These are phyloP conservation scores for Fusarium camptoceras DNA, from an alignment of 2,329 filamentous ascomycete genomes.

Conservation along the genomic window DNA sequence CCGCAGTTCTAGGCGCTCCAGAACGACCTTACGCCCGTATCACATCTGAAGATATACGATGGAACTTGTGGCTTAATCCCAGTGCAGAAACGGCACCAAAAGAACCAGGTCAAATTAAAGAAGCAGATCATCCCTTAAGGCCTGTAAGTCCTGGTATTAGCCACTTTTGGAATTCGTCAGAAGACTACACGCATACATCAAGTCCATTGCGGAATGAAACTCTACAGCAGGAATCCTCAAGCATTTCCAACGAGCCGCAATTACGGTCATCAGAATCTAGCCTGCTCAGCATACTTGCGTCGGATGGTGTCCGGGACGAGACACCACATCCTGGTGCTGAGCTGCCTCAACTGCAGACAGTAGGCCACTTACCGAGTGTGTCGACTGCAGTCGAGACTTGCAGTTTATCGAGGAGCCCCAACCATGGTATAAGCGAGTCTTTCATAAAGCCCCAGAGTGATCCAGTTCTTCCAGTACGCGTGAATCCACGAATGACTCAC, in stretches of 20 bases:
- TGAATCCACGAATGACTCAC: slow-evolving; percentile 2
- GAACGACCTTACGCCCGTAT: neutral
- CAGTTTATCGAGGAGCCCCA: neutral
- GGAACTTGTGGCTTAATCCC: slow-evolving; percentile 41
- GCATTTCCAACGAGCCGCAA: neutral
- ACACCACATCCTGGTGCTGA: neutral
- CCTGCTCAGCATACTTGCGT: neutral
- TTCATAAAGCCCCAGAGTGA: slow-evolving; percentile 1
- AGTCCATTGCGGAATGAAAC: neutral
- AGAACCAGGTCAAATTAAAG: neutral
- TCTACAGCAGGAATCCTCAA: neutral
- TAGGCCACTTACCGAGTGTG: neutral
- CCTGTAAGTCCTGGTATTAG: slow-evolving; percentile 36
- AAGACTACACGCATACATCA: slow-evolving; percentile 6
- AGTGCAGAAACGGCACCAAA: neutral
- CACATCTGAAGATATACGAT: slow-evolving; percentile 36
- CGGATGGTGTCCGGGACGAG: neutral
- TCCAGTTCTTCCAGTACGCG: slow-evolving; percentile 6
- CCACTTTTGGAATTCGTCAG: slow-evolving; percentile 20
- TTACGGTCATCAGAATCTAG: neutral
- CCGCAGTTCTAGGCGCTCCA: slow-evolving; percentile 27
- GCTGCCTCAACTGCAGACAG: neutral
- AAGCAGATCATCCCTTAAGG: neutral
- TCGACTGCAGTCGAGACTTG: neutral
- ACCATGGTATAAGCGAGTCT: neutral